Evolutionary conservation across 2,329 filamentous ascomycete genomes (phyloP), one percentile per base, ranked within the genome.

Genomic region (Aspergillus sp.): DNA sequence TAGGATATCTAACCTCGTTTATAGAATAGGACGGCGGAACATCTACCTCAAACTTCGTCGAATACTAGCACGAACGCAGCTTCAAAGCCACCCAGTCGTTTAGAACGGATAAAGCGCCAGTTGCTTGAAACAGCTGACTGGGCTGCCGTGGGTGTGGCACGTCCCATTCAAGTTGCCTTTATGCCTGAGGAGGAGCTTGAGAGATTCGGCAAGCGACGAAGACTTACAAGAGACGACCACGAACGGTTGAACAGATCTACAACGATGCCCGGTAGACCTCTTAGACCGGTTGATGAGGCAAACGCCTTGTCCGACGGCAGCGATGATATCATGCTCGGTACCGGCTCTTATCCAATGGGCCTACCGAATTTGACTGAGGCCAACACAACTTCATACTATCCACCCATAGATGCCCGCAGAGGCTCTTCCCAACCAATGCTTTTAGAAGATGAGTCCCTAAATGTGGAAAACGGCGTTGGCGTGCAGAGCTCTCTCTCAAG

Each of bases 71-170:
- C 22, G 8, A 22, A 44, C 5, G n/a, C 41, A 33, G 13, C 6
- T 8, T 13, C 41, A 8, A 47, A 56, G 50, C 15, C 44, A 34
- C 12, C 42, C 19, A 58, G 41, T 37, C 60, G 54, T 19, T 40
- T 75, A 48, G 68, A 68, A 15, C 17, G 50, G 6, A 60, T 76
- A 34, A 75, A 73, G 45, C 70, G 61, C 12, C 66, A 66, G 30
- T 65, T 77, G 1, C 70, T 77, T 5, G 58, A 71, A 51, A 67
- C 68, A 44, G 51, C 65, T 5, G 75, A 78, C 55, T 77, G 75
- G 75, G 74, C 69, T n/a, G 66, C 65, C 3, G 60, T 77, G 11
- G 70, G 70, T 9, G 64, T 64, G 5, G 59, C 70, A 11, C 71
- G 71, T 40, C 74, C 75, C 8, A 57, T 76, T 7, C 63, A 68